Evolutionary conservation across 2,329 filamentous ascomycete genomes (phyloP).

Genomic region (Pseudocercospora fijiensis): DNA sequence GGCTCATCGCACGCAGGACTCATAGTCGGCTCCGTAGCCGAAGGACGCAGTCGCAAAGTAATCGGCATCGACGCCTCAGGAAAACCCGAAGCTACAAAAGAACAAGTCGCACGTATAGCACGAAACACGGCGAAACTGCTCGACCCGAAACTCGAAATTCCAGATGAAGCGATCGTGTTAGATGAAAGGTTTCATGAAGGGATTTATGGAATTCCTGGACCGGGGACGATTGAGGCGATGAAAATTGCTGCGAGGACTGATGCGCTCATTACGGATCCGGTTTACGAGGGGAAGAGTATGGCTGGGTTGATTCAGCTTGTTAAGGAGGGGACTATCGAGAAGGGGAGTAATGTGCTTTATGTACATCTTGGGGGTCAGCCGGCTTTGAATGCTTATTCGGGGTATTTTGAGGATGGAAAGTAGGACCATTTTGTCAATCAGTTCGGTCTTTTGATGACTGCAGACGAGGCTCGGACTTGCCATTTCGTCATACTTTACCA

Average conservation of each 20-base stretch:
- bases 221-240: conserved; percentile 66
- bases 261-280: conserved; percentile 71
- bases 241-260: conserved; percentile 66
- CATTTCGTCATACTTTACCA: too few species aligned
- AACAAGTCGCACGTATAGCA: conserved; percentile 67
- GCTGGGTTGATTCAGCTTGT: conserved; percentile 71
- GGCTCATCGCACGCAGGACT: conserved; percentile 71
- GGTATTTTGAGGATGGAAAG: conserved; percentile 29
- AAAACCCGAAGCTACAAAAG: conserved; percentile 60
- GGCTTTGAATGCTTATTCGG: conserved; percentile 64
- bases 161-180: conserved; percentile 61
- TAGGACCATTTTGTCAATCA: too few species aligned
- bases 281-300: conserved; percentile 74
- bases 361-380: conserved; percentile 70
- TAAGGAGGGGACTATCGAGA: conserved; percentile 59
- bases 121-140: conserved; percentile 63
- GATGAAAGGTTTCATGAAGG: conserved; percentile 67
- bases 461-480: too few species aligned
- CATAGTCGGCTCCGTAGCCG: conserved; percentile 66
- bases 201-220: conserved; percentile 65
- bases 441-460: too few species aligned
- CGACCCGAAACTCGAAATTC: conserved; percentile 62
- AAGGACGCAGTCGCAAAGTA: conserved; percentile 52
- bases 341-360: conserved; percentile 65
- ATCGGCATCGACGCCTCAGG: conserved; percentile 68